These are phyloP conservation scores for Cyberlindnera lachancei DNA, from an alignment of 805 yeast genomes.

Conservation along the genomic window DNA sequence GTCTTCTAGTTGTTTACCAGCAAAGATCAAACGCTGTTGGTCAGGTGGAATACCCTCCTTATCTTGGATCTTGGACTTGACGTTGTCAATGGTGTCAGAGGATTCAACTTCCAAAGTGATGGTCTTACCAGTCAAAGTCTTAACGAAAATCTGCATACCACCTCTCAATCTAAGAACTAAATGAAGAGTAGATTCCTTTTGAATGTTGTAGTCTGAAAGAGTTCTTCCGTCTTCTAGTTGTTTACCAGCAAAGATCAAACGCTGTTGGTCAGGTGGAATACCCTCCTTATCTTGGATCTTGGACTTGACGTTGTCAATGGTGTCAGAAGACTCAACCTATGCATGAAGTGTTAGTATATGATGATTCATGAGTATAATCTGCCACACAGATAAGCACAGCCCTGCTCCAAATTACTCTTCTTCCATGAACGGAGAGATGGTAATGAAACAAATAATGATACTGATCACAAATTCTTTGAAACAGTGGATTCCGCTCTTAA, in stretches of 20 bases:
- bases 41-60: conserved; percentile 99
- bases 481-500: too few relatives aligned
- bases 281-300: conserved; percentile 97
- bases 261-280: conserved; percentile 94
- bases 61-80: conserved; percentile 92
- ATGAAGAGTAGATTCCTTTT: conserved; percentile 85
- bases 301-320: conserved; percentile 90
- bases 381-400: not conserved
- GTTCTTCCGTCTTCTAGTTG: conserved; percentile 96
- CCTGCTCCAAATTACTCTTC: not conserved
- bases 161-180: conserved; percentile 85
- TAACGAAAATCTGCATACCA: conserved; percentile 91
- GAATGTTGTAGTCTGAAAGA: conserved; percentile 89
- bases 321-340: conserved; percentile 86
- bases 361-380: not conserved
- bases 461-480: too few relatives aligned
- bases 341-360: conserved; percentile 1
- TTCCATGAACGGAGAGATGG: too few relatives aligned
- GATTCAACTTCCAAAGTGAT: conserved; percentile 97
- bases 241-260: conserved; percentile 93
- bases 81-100: conserved; percentile 92
- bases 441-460: too few relatives aligned
- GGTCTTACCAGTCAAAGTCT: conserved; percentile 96
- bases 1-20: conserved; percentile 93
- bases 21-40: conserved; percentile 95